phyloP scores from a whole-genome alignment of 768 basidiomycete genomes.

The Tricholoma furcatifolium region DNA sequence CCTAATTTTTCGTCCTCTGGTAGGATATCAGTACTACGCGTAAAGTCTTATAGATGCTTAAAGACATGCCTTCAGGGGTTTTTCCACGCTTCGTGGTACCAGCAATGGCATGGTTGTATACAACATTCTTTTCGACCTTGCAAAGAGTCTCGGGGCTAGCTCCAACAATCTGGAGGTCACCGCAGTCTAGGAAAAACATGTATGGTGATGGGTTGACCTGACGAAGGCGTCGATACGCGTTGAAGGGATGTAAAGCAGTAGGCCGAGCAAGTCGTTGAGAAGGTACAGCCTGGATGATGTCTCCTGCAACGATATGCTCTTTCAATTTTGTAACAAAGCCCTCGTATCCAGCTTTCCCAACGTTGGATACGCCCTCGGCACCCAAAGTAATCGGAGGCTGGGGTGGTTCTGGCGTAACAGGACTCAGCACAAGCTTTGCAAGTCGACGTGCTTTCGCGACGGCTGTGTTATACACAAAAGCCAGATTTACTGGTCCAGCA shows the following conservation, averaged over 20 bases:
- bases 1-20: conserved; percentile 89
- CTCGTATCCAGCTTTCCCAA: conserved; percentile 92
- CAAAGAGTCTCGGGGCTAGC: conserved; percentile 98
- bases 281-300: conserved; percentile 99
- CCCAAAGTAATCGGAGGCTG: conserved; percentile 70
- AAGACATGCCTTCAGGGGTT: conserved; percentile 71
- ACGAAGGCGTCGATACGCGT: conserved; percentile 90
- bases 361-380: conserved; percentile 76
- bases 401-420: conserved; percentile 57
- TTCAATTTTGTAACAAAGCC: conserved; percentile 88
- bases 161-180: conserved; percentile 92
- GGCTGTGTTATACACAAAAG: conserved; percentile 87
- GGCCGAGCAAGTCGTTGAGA: conserved; percentile 87
- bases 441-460: conserved; percentile 78
- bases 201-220: conserved; percentile 98
- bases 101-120: conserved; percentile 97
- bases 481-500: conserved; percentile 62
- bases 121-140: conserved; percentile 89
- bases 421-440: conserved; percentile 63
- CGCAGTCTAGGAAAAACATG: conserved; percentile 97
- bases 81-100: conserved; percentile 90
- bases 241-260: conserved; percentile 92
- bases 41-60: background rate
- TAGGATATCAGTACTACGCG: conserved; percentile 5
- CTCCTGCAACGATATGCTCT: conserved; percentile 91